Conservation (phyloP, 2,329 filamentous ascomycete species). For the Fusarium palustre region DNA sequence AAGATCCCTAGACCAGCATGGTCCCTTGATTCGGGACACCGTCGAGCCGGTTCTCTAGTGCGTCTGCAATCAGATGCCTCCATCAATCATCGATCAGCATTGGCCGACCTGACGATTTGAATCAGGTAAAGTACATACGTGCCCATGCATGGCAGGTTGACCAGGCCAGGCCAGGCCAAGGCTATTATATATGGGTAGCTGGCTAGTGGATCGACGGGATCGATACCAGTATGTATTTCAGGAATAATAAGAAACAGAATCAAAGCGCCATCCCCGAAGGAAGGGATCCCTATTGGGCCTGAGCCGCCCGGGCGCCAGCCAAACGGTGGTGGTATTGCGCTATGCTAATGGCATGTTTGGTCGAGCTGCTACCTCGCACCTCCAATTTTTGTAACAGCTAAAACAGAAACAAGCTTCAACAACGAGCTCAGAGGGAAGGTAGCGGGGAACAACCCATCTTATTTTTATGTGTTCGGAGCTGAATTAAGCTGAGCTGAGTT, state of each 20-base stretch:
- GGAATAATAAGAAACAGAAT: constrained; percentile 35
- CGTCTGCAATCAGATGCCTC: constrained; percentile 23
- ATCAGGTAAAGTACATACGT: constrained; percentile 15
- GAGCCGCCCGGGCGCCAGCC: constrained; percentile 28
- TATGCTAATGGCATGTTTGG: not conserved
- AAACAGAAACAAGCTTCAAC: not conserved
- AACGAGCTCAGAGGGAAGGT: not conserved
- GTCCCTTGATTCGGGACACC: constrained; percentile 32
- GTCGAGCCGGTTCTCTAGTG: constrained; percentile 24
- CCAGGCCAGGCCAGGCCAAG: not conserved
- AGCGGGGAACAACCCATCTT: not conserved
- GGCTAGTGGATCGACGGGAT: constrained; percentile 9
- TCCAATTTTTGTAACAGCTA: not conserved
- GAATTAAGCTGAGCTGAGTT: not conserved
- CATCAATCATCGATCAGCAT: constrained; percentile 35
- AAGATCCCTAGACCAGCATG: constrained; percentile 13
- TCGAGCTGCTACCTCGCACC: not conserved
- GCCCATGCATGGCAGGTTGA: not conserved
- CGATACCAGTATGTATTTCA: constrained; percentile 25
- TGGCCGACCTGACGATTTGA: constrained; percentile 11
- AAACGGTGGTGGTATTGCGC: constrained; percentile 10
- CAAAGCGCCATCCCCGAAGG: constrained; percentile 33
- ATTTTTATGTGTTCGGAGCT: not conserved
- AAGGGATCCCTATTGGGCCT: constrained; percentile 37
- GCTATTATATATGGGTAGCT: not conserved